Base-by-base conservation (phyloP, 306 rosid genomes). In the Corylus heterophylla region DNA sequence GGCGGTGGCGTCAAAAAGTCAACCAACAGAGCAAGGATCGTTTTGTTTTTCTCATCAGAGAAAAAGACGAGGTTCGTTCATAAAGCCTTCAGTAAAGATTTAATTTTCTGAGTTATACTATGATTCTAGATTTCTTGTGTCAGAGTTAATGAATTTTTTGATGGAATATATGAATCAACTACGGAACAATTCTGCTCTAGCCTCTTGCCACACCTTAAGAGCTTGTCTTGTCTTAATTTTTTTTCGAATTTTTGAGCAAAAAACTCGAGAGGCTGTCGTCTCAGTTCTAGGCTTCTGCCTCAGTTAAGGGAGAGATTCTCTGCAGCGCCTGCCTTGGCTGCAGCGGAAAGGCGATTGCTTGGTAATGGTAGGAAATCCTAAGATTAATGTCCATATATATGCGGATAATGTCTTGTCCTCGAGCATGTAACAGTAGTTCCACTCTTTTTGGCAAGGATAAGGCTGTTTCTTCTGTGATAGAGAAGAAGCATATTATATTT, bases 61-160 rank as follows among this genome's bases (percentile, higher is more conserved):
- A 85, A 73, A 92, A 81, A 82, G 97, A 92, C 45, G 90, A 92
- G 97, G 97, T 88, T 17, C 54, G 31, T 69, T 58, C 20, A 25
- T 35, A 13, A 18, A 16, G 45, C 7, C 5, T 25, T 9, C 8
- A 42, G 45, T 59, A 20, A 11, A 22, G 29, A n/a, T 4, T 37
- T 62, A 27, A 48, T 50, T 52, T 64, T 13, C 67, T 27, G 6
- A 12, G 37, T 59, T 59, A 12, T 6, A 29, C 31, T 45, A n/a
- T 20, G 13, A 59, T 59, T 42, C 22, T 17, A 42, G 49, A 67
- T 39, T 17, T 39, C 50, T 66, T 39, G 25, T 1, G 4, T 39
- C 50, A 66, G 27, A 66, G 7, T 8, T 27, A 5, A 14, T 63
- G 9, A 7, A n/a, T 16, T 16, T 29, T 62, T 62, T 62, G 5